Base-by-base conservation (phyloP, 352 stramenopile genomes). In the Pseudoperonospora humuli region DNA sequence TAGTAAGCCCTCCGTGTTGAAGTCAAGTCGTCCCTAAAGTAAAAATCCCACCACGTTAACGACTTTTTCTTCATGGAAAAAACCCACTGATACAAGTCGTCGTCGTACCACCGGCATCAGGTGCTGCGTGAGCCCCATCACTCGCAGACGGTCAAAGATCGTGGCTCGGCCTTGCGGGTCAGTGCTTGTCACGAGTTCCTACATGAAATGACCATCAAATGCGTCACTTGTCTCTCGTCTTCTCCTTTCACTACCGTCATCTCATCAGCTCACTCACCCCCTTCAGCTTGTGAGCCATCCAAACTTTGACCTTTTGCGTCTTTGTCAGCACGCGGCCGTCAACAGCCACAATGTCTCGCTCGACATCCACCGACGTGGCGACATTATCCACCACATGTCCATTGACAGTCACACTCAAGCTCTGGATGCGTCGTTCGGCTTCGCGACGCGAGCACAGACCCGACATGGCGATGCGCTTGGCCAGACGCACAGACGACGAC, bases 1-100 rank as follows among this genome's bases (percentile, higher is more conserved):
- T 47, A 97, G 54, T 21, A 97, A 58, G 1, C 89, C 89, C 54
- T 96, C 87, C 11, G 84, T 95, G 42, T 95, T 93, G 55, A 83
- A 96, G 51, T 97, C 89, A n/a, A 97, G 70, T 47, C 85, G 82
- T 13, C 83, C 82, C 78, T 83, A 45, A 39, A 36, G 8, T 3
- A 24, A 23, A 18, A 24, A 2, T 7, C 39, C 9, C 11, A 43
- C 17, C 20, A 18, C 18, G 18, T 28, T 18, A 37, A 28, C 10
- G 19, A 32, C 32, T n/a, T n/a, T n/a, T n/a, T n/a, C n/a, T n/a
- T n/a, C n/a, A n/a, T n/a, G n/a, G n/a, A n/a, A n/a, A n/a, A n/a
- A n/a, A n/a, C n/a, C n/a, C n/a, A n/a, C n/a, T n/a, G n/a, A 6
- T 15, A 31, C 5, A n/a, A 14, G 23, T 10, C 7, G 10, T 13